A percentile compares a stretch with the other conserved stretches of the same genome.
Conservation (phyloP, 768 basidiomycete species). For the Amanita jacksonii region DNA sequence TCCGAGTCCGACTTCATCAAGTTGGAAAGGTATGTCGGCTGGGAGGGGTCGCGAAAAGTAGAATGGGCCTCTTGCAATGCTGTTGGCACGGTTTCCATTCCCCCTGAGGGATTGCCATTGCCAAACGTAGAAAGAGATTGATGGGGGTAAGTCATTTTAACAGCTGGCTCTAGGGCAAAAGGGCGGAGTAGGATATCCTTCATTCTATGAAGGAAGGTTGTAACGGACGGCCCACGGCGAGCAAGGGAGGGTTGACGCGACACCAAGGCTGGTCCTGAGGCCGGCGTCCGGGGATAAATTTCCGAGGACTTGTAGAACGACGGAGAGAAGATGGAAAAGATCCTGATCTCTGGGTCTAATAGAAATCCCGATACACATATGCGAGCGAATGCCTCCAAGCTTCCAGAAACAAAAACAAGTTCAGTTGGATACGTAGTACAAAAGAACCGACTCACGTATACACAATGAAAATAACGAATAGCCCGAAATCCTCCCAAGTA, state of each 20-base stretch:
- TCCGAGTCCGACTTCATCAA: slow-evolving; percentile 38
- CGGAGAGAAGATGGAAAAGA: slow-evolving; percentile 37
- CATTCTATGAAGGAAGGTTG: slow-evolving; percentile 34
- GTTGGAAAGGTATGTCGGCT: slow-evolving; percentile 41
- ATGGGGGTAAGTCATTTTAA: slow-evolving; percentile 19
- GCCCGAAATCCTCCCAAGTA: slow-evolving; percentile 77
- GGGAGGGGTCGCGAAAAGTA: slow-evolving; percentile 32
- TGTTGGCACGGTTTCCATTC: slow-evolving; percentile 7
- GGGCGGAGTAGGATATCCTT: slow-evolving; percentile 42
- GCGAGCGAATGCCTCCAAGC: slow-evolving; percentile 78
- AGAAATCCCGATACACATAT: slow-evolving; percentile 86
- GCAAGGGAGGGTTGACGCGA: slow-evolving; percentile 28
- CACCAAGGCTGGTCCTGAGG: slow-evolving; percentile 19
- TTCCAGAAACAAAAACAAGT: slow-evolving; percentile 20
- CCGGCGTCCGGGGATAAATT: slow-evolving; percentile 18
- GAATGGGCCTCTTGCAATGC: slow-evolving; percentile 27
- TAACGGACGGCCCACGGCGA: slow-evolving; percentile 33
- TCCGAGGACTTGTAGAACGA: slow-evolving; percentile 23
- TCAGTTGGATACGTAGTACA: not conserved
- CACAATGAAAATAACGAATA: slow-evolving; percentile 76
- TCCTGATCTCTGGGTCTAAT: slow-evolving; percentile 68
- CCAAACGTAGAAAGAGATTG: slow-evolving; percentile 8
- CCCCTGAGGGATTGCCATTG: slow-evolving; percentile 1
- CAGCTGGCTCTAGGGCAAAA: slow-evolving; percentile 34
- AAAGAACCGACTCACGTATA: slow-evolving; percentile 61